Percentiles rank a stretch among this genome's conserved stretches.
Evolutionary conservation across 2,329 filamentous ascomycete species (phyloP).

Genomic region (Botrytis deweyae): DNA sequence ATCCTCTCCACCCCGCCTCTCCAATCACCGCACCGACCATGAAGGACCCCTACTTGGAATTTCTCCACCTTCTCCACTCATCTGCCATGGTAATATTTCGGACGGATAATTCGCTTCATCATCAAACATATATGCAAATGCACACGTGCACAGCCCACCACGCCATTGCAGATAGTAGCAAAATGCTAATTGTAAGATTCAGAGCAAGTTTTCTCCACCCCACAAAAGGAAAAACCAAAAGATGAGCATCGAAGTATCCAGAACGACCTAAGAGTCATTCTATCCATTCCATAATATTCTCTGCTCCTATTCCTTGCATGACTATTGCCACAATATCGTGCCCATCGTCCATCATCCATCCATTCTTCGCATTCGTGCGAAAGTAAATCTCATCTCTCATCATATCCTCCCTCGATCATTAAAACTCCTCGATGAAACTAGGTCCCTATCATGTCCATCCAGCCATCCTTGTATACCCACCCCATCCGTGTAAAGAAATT

Average conservation of each 20-base stretch:
- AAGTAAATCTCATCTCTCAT: constrained; percentile 6
- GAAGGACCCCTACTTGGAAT: neutral
- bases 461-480: constrained; percentile 5
- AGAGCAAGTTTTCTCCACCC: neutral
- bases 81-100: constrained; percentile 1
- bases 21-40: constrained; percentile 2
- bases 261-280: constrained; percentile 12
- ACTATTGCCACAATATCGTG: neutral
- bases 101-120: constrained; percentile 2
- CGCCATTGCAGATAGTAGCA: constrained; percentile 4
- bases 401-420: constrained; percentile 7
- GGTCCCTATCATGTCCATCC: neutral
- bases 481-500: constrained; percentile 7
- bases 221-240: neutral
- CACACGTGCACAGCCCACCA: constrained; percentile 4
- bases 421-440: neutral
- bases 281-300: neutral
- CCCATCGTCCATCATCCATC: neutral
- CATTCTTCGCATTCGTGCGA: neutral
- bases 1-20: constrained; percentile 5
- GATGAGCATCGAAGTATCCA: constrained; percentile 7
- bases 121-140: constrained; percentile 7
- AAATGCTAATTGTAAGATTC: constrained; percentile 2
- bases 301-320: neutral
- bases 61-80: neutral